A percentile compares a stretch with the other conserved stretches of the same genome.
Conservation (phyloP, 2,329 filamentous ascomycete species). For the Colletotrichum destructivum region DNA sequence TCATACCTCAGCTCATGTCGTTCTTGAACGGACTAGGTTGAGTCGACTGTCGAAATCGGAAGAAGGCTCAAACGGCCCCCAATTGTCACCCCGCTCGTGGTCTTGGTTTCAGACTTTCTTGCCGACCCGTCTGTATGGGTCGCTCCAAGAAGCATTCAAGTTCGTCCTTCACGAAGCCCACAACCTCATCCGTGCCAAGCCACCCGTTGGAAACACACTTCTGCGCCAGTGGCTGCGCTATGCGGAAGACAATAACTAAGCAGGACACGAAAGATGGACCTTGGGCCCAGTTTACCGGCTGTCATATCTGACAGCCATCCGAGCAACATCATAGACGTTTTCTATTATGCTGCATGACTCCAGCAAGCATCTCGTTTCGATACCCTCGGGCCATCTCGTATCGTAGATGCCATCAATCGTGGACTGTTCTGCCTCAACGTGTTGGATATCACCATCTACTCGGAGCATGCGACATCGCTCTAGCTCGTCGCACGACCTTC, state of each 20-base stretch:
- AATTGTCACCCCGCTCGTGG: neutral
- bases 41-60: neutral
- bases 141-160: slow-evolving; percentile 10
- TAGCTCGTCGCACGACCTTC: slow-evolving; percentile 15
- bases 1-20: neutral
- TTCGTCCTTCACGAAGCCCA: neutral
- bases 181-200: slow-evolving; percentile 5
- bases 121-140: slow-evolving; percentile 31
- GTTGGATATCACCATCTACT: slow-evolving; percentile 11
- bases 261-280: neutral
- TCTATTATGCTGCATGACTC: slow-evolving; percentile 1
- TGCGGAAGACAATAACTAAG: neutral
- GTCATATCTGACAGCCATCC: neutral
- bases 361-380: neutral
- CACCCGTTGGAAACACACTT: slow-evolving; percentile 11
- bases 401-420: slow-evolving; percentile 7
- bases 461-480: slow-evolving; percentile 15
- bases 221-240: neutral
- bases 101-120: slow-evolving; percentile 20
- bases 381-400: slow-evolving; percentile 19
- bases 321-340: neutral
- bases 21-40: neutral
- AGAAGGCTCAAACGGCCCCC: slow-evolving; percentile 5
- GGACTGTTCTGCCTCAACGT: slow-evolving; percentile 6
- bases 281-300: neutral